phyloP scores from a whole-genome alignment of 129 eudicot species.

The Erigeron canadensis region DNA sequence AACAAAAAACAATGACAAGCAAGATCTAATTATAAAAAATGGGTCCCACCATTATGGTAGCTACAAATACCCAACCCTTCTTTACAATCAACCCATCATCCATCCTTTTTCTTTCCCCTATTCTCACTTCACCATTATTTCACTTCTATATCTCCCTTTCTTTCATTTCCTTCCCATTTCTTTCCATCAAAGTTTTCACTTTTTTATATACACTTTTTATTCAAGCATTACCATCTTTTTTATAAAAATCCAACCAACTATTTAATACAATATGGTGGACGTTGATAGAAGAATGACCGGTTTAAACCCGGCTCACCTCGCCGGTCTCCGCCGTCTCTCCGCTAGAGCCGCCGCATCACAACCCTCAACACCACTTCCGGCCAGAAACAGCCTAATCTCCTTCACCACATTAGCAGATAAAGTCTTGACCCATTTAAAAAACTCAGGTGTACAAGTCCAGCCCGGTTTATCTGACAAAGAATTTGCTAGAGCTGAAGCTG shows the following conservation, averaged over 20 bases:
- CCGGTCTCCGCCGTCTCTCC: constrained; percentile 97
- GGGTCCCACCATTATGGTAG: constrained; percentile 38
- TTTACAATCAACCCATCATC: constrained; percentile 32
- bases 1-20: neutral
- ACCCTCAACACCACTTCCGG: constrained; percentile 71
- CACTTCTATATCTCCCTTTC: constrained; percentile 16
- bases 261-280: constrained; percentile 63
- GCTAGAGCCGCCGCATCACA: constrained; percentile 84
- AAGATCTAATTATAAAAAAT: constrained; percentile 27
- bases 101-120: constrained; percentile 28
- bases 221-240: neutral
- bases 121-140: constrained; percentile 42
- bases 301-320: constrained; percentile 78
- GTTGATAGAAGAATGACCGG: constrained; percentile 95
- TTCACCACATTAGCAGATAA: constrained; percentile 79
- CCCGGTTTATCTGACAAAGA: constrained; percentile 68
- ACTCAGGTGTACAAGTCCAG: constrained; percentile 52
- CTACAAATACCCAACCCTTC: constrained; percentile 43
- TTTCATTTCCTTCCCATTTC: neutral
- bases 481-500: constrained; percentile 84
- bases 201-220: neutral
- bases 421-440: constrained; percentile 59
- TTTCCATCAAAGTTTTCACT: constrained; percentile 8
- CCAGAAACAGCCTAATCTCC: constrained; percentile 74
- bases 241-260: neutral